A percentile compares a stretch with the other conserved stretches of the same genome.
These are phyloP conservation scores for Boletus sensibilis DNA, from an alignment of 768 basidiomycete genomes.

Conservation along the genomic window DNA sequence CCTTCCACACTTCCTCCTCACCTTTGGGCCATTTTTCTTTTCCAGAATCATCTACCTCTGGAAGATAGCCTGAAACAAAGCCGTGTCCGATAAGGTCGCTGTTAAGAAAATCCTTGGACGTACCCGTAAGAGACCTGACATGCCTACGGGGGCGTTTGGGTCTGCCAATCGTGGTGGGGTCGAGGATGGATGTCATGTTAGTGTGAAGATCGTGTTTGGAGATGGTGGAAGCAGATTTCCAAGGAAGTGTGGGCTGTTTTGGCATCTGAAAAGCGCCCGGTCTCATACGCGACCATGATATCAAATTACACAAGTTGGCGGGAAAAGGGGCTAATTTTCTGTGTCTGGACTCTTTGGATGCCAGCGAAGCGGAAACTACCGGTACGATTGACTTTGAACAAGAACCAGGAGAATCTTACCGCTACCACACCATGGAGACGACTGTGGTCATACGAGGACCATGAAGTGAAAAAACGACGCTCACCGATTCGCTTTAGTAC, in stretches of 20 bases:
- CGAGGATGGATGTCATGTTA: constrained; percentile 63
- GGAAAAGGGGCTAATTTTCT: neutral
- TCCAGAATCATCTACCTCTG: constrained; percentile 72
- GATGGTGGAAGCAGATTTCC: neutral
- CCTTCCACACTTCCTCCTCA: constrained; percentile 74
- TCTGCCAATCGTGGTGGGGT: constrained; percentile 63
- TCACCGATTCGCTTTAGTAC: neutral
- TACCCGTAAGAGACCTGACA: constrained; percentile 67
- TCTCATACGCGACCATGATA: neutral
- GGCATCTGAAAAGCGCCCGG: neutral
- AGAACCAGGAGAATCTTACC: no score
- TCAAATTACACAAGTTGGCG: neutral
- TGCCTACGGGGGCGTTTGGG: constrained; percentile 55
- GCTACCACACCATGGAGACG: no score
- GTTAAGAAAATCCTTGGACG: constrained; percentile 2
- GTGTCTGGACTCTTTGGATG: neutral
- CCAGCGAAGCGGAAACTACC: neutral
- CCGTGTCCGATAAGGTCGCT: neutral
- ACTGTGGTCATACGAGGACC: neutral
- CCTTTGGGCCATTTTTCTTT: constrained; percentile 86
- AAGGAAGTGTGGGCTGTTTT: neutral
- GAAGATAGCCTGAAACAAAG: constrained; percentile 61
- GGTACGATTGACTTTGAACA: no score
- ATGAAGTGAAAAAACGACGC: neutral
- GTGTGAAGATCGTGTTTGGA: neutral